These are phyloP conservation scores for Rhododendron henanense DNA, from an alignment of 148 eudicot genomes.

Conservation along the genomic window DNA sequence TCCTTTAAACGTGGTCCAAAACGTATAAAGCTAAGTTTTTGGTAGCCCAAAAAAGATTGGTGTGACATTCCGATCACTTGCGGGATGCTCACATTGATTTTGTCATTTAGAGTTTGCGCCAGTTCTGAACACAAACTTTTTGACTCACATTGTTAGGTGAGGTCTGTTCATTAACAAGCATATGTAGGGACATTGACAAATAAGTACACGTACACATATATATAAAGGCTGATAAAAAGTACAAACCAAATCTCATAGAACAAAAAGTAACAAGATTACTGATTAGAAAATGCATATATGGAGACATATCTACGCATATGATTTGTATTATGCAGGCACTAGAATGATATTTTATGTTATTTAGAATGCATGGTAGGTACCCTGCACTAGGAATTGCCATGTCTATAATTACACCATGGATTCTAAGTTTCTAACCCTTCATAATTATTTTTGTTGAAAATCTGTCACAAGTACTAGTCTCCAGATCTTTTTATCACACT, in stretches of 20 bases:
- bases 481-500: neutral
- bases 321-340: neutral
- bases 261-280: neutral
- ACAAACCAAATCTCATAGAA: neutral
- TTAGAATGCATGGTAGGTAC: neutral
- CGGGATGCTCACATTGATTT: neutral
- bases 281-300: neutral
- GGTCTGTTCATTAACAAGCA: neutral
- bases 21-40: neutral
- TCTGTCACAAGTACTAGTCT: neutral
- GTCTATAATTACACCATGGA: neutral
- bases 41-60: conserved; percentile 1
- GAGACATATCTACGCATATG: neutral
- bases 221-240: neutral
- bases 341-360: neutral
- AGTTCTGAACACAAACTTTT: neutral
- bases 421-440: neutral
- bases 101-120: neutral
- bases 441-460: neutral
- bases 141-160: neutral
- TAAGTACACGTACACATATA: neutral
- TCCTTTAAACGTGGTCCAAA: neutral
- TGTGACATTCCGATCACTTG: neutral
- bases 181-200: neutral
- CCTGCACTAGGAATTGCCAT: neutral